Base-by-base conservation (phyloP, 495 filamentous ascomycete genomes). In the Choiromyces venosus region DNA sequence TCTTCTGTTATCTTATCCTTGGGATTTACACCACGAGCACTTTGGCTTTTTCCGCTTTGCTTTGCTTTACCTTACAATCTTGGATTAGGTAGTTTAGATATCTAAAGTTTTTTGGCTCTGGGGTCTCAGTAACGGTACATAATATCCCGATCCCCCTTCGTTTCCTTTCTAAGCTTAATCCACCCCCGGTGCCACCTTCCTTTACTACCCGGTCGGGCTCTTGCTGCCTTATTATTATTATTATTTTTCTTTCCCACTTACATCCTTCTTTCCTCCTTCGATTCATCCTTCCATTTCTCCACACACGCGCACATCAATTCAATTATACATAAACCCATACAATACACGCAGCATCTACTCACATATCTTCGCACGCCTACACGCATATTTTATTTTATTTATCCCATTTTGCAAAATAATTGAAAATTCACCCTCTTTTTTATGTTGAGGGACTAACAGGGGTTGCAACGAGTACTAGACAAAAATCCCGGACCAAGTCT, bases 181-280 rank as follows among this genome's bases (percentile, higher is more conserved):
- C 66, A 46, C 65, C 75, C 75, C 65, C 39, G 61, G 75, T 77
- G 75, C 74, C 74, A 77, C 75, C 75, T 77, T 77, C 75, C 75
- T 25, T 68, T 77, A 69, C 72, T 73, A 77, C 74, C 74, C 42
- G 69, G 75, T 77, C 75, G 74, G 66, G 66, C 69, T 77, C 66
- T 70, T 77, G 66, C 75, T 77, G 73, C 75, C 75, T 77, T 72
- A 69, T 73, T 44, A 70, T 71, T 66, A 70, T 76, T 1, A 4
- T 2, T 29, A 12, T 61, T 2, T 29, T 61, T 10, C 25, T 61
- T 29, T 61, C 52, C 52, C 52, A 61, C n/a, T 29, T 65, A 71
- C 74, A 76, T 77, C 74, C 74, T 76, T 77, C 75, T 77, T 77
- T 77, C 76, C 76, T 69, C 74, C 75, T 77, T 77, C 75, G 67